A percentile compares a stretch with the other conserved stretches of the same genome.
Conservation (phyloP, 805 yeast genomes). For the Ogataea haglerorum region DNA sequence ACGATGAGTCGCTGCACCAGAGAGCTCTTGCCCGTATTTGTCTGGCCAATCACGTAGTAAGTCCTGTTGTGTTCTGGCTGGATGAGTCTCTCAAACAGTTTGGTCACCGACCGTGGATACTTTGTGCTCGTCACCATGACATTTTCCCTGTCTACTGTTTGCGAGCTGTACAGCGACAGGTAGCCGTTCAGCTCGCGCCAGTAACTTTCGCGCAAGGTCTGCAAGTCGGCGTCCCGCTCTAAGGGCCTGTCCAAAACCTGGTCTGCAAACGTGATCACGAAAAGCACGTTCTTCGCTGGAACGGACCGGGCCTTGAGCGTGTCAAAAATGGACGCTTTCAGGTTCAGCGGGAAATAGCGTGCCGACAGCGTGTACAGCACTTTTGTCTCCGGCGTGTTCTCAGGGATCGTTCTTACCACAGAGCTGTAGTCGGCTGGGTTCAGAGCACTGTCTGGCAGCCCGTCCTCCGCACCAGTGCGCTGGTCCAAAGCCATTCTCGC, state of each 20-base stretch:
- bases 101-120: neutral
- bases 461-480: no score
- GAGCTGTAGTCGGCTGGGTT: neutral
- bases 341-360: slow-evolving; percentile 22
- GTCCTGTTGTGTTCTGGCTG: neutral
- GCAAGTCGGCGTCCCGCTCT: neutral
- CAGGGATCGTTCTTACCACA: slow-evolving; percentile 3
- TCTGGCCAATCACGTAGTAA: slow-evolving; percentile 28
- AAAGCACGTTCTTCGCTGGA: slow-evolving; percentile 7
- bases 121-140: slow-evolving; percentile 7
- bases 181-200: slow-evolving; percentile 6
- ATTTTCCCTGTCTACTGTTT: neutral
- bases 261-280: slow-evolving; percentile 17
- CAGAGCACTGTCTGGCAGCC: neutral
- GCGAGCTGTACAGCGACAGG: slow-evolving; percentile 1
- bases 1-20: slow-evolving; percentile 14
- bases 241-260: neutral
- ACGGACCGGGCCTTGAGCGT: slow-evolving; percentile 2
- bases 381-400: slow-evolving; percentile 2
- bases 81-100: slow-evolving; percentile 6
- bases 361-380: slow-evolving; percentile 21
- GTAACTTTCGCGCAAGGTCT: neutral
- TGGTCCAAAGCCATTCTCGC: neutral
- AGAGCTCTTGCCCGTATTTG: slow-evolving; percentile 30
- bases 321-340: slow-evolving; percentile 7